Evolutionary conservation across 176 grass and related monocot species (phyloP).

Genomic region (Pharus latifolius): DNA sequence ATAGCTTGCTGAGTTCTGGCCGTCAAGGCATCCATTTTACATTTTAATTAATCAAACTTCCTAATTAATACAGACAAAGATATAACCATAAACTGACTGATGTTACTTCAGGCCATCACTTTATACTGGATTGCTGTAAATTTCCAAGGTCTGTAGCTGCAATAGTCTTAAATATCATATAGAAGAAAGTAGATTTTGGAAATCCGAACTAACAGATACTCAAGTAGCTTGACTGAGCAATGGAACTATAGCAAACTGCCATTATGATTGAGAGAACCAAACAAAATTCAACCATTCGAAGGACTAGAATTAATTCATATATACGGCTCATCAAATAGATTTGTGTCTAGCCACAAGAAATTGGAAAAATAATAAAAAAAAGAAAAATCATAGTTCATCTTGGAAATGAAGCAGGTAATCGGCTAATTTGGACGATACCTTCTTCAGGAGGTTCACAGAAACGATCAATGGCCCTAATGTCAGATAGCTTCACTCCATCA

Average conservation of each 20-base stretch:
- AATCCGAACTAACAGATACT: background rate
- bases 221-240: background rate
- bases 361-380: background rate
- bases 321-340: background rate
- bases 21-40: no score
- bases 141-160: background rate
- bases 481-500: slow-evolving; percentile 91
- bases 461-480: slow-evolving; percentile 83
- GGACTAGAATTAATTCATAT: no score
- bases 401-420: background rate
- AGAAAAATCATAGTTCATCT: background rate
- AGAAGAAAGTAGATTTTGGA: background rate
- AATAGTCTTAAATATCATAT: background rate
- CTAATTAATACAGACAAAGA: no score
- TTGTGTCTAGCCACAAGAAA: background rate
- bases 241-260: background rate
- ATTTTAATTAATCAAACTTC: no score
- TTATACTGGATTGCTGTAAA: background rate
- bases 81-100: no score
- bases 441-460: slow-evolving; percentile 92
- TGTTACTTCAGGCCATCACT: background rate
- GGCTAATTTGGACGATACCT: slow-evolving; percentile 34
- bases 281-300: background rate
- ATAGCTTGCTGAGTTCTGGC: no score
- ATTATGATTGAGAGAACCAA: background rate